phyloP scores from a whole-genome alignment of 1,284 basidiomycete species.

The Volvariella surrecta region DNA sequence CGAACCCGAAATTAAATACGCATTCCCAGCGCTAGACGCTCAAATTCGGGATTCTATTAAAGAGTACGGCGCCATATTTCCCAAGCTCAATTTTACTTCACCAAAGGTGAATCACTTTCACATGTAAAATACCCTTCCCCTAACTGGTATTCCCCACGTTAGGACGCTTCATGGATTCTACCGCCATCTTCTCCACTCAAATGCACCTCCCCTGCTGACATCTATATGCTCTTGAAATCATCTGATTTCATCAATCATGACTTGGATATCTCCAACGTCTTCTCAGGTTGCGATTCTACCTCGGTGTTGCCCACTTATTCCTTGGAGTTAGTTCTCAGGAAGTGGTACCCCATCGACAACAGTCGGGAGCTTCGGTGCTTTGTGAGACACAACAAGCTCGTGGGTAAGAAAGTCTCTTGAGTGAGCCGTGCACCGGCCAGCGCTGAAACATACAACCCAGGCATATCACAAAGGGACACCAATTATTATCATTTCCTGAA shows the following conservation, averaged over 20 bases:
- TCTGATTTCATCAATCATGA: constrained; percentile 89
- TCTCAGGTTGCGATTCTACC: constrained; percentile 43
- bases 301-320: constrained; percentile 31
- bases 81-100: constrained; percentile 92
- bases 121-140: constrained; percentile 3
- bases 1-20: constrained; percentile 30
- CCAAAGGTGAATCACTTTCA: constrained; percentile 53
- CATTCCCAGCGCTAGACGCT: constrained; percentile 74
- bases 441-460: constrained; percentile 30
- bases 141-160: constrained; percentile 3
- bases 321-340: constrained; percentile 85
- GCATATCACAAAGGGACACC: constrained; percentile 83
- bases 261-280: constrained; percentile 50
- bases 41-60: constrained; percentile 63
- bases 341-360: constrained; percentile 83
- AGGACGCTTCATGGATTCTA: constrained; percentile 93
- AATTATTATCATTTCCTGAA: constrained; percentile 88
- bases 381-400: constrained; percentile 57
- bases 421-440: too few relatives aligned
- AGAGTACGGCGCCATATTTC: constrained; percentile 81
- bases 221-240: constrained; percentile 90
- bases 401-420: too few relatives aligned
- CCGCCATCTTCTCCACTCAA: constrained; percentile 81
- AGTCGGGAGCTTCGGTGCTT: constrained; percentile 87
- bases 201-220: constrained; percentile 82